Evolutionary conservation across 352 stramenopile genomes (phyloP).

Genomic region (Elongisporangium anandrum): DNA sequence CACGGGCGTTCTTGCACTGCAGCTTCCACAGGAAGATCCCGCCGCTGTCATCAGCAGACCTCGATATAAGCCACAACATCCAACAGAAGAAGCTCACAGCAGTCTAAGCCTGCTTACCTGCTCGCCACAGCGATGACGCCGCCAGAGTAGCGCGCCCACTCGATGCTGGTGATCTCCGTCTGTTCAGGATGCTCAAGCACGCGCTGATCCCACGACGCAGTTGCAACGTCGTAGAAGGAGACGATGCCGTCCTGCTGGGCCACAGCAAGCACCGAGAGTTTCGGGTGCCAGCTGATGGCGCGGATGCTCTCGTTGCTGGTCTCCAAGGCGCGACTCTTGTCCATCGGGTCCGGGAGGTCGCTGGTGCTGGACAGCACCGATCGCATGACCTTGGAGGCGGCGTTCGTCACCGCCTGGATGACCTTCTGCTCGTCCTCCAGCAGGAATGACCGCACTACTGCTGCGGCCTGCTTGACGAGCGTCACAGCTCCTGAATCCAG

Average conservation of each 20-base stretch:
- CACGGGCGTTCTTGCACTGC: slow-evolving; percentile 22
- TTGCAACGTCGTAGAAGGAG: slow-evolving; percentile 55
- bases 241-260: slow-evolving; percentile 66
- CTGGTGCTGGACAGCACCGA: slow-evolving; percentile 22
- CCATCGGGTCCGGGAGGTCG: slow-evolving; percentile 18
- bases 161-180: slow-evolving; percentile 43
- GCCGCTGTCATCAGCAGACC: slow-evolving; percentile 16
- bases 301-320: slow-evolving; percentile 38
- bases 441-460: slow-evolving; percentile 32
- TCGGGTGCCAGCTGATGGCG: slow-evolving; percentile 57
- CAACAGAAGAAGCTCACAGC: background rate
- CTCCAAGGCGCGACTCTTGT: slow-evolving; percentile 9
- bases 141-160: slow-evolving; percentile 62
- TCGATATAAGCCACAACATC: background rate
- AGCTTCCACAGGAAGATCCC: slow-evolving; percentile 75
- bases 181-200: slow-evolving; percentile 62
- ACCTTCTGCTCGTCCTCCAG: slow-evolving; percentile 61
- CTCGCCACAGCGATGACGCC: slow-evolving; percentile 61
- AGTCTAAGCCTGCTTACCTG: slow-evolving; percentile 18
- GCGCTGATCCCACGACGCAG: slow-evolving; percentile 47
- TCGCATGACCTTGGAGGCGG: slow-evolving; percentile 8
- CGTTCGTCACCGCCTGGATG: slow-evolving; percentile 26
- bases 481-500: slow-evolving; percentile 31
- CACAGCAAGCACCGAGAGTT: slow-evolving; percentile 52
- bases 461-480: slow-evolving; percentile 30